These are phyloP conservation scores for Aspergillus oerlinghausenensis DNA, from an alignment of 2,329 filamentous ascomycete species.

Conservation along the genomic window DNA sequence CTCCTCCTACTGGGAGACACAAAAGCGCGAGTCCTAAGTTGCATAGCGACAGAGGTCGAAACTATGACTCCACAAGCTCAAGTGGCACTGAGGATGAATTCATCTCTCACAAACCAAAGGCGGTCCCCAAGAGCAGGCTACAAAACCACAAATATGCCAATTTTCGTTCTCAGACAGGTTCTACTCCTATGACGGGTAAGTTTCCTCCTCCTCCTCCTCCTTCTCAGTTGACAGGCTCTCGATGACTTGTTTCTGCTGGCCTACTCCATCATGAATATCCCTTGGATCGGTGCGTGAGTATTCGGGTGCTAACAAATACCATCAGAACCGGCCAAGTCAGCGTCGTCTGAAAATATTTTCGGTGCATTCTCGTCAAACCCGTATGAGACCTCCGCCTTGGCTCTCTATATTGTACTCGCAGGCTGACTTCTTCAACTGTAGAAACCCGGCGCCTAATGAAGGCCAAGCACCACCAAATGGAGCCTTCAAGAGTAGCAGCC, in stretches of 20 bases:
- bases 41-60: slow-evolving; percentile 28
- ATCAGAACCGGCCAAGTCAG: slow-evolving; percentile 24
- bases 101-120: slow-evolving; percentile 34
- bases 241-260: not conserved
- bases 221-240: not conserved
- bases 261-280: not conserved
- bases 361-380: slow-evolving; percentile 1
- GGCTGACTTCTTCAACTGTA: slow-evolving; percentile 4
- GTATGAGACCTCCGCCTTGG: slow-evolving; percentile 5
- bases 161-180: slow-evolving; percentile 20
- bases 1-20: slow-evolving; percentile 29
- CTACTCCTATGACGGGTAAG: slow-evolving; percentile 30
- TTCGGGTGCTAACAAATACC: slow-evolving; percentile 5
- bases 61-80: slow-evolving; percentile 35
- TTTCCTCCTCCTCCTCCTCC: slow-evolving; percentile 10
- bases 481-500: slow-evolving; percentile 29
- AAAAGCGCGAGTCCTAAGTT: slow-evolving; percentile 43
- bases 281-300: not conserved
- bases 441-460: slow-evolving; percentile 2
- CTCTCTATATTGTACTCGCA: slow-evolving; percentile 4
- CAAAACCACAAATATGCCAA: slow-evolving; percentile 26
- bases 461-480: slow-evolving; percentile 11
- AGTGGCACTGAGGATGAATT: slow-evolving; percentile 33
- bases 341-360: slow-evolving; percentile 19
- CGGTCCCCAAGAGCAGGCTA: slow-evolving; percentile 37